Evolutionary conservation across 148 eudicot genomes (phyloP), one percentile per base, ranked within the genome.

Genomic region (Fagopyrum tataricum): DNA sequence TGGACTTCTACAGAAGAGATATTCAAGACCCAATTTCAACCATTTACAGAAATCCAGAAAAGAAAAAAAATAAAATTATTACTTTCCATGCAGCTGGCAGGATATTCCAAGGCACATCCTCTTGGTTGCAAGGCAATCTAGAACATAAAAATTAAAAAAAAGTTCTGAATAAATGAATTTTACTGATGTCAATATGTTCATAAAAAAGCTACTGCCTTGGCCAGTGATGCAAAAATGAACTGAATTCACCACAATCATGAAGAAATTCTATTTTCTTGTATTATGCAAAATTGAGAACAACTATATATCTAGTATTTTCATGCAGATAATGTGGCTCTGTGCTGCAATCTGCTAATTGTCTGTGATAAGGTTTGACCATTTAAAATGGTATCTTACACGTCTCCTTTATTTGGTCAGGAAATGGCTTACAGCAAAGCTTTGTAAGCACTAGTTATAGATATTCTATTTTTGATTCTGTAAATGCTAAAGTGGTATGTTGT

Each of bases 71-170:
- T 7, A 39, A 21, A 18, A 66, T 31, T 49, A 7, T 4, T 55
- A 44, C 53, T 44, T 44, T 42, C 31, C 66, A 55, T 53, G 61
- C 44, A 73, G n/a, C n/a, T n/a, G 23, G 59, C 17, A 76, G 69
- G 39, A 76, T 70, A 76, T 76, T 69, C 73, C 43, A 41, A 15
- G 72, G 78, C 55, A 76, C 59, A 76, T 76, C 67, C 73, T 26
- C 7, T 40, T 10, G 7, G 21, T n/a, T 75, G 10, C 0, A 31
- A 9, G 18, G 15, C 2, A 15, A 10, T 5, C 67, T 9, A 64
- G 15, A 66, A n/a, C 39, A 40, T 42, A 2, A 49, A 4, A 12
- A 2, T 13, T 3, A 31, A 1, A 31, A 31, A 31, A 31, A 31
- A 0, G 37, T 31, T 31, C 37, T 31, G 37, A 1, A 31, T 31